Evolutionary conservation across 2,329 filamentous ascomycete genomes (phyloP).

Genomic region (Exserohilum rostratum): DNA sequence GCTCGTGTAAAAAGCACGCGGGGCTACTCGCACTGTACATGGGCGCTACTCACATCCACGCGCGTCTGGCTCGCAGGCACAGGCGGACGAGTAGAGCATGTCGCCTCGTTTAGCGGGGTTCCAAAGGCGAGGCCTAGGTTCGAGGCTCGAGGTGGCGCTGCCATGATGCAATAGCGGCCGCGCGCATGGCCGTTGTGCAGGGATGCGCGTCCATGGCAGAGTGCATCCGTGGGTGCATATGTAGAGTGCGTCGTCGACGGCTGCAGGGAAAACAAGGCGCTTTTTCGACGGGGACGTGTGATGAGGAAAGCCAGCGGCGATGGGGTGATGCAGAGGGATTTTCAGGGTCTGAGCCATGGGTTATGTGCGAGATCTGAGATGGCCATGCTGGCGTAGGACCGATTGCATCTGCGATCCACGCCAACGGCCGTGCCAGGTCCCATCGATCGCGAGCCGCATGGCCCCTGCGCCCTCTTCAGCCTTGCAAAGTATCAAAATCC

Average conservation of each 20-base stretch:
- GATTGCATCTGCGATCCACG: conserved; percentile 11
- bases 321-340: not conserved
- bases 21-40: not conserved
- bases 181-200: conserved; percentile 10
- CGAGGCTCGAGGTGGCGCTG: conserved; percentile 14
- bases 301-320: not conserved
- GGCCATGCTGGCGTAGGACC: conserved; percentile 9
- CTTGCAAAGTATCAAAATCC: too few relatives aligned
- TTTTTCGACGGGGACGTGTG: not conserved
- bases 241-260: not conserved
- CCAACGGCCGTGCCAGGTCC: not conserved
- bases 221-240: too few relatives aligned
- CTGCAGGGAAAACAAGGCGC: not conserved
- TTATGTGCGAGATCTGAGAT: not conserved
- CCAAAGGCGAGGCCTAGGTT: not conserved
- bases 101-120: conserved; percentile 6
- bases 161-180: conserved; percentile 11
- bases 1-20: conserved; percentile 17
- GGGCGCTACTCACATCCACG: not conserved
- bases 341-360: not conserved
- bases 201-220: not conserved
- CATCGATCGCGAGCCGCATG: not conserved
- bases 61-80: not conserved
- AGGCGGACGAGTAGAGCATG: not conserved
- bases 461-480: not conserved